Base-by-base conservation (phyloP, 2,329 filamentous ascomycete genomes). In the Nemania sp. region DNA sequence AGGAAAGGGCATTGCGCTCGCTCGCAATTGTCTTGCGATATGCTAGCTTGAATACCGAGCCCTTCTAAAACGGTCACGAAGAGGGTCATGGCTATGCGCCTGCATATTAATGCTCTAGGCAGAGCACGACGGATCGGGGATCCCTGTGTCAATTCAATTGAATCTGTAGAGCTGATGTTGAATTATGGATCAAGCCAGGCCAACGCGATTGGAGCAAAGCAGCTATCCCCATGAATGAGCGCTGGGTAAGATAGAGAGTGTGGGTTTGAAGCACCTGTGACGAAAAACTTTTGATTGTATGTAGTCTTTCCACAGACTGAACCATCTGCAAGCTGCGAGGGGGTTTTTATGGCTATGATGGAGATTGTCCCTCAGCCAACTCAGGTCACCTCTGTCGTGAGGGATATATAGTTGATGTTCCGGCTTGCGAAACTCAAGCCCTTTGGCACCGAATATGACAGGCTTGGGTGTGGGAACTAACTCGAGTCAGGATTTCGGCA, bases 21-120 rank as follows among this genome's bases (percentile, higher is more conserved):
- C 58, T 60, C 56, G 65, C 53, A 50, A 63, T 63, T 49, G 54
- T 54, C 60, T 62, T 62, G 65, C 65, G 70, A 68, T 71, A 69
- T 67, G 68, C 66, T 66, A 65, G 59, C 25, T 29, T 29, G 25
- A 29, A 29, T 29, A 68, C 67, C 72, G 72, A 74, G 71, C 71
- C 69, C 66, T 72, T 71, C 70, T 74, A n/a, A 76, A 76, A 76
- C 74, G 66, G 63, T n/a, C 46, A 66, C 60, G 63, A 63, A 66
- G 68, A 69, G 69, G 73, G 68, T 68, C 54, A 32, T 34, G 60
- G 57, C 68, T 59, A 73, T 69, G n/a, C 64, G 63, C 48, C 48
- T 29, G n/a, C 42, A 46, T 40, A 17, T 49, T 50, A 29, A 56
- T 50, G 47, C 57, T 25, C 49, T 43, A 34, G 32, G 21, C 20